These are phyloP conservation scores for Staphylotrichum tortipilum DNA, from an alignment of 495 filamentous ascomycete genomes.

Conservation along the genomic window DNA sequence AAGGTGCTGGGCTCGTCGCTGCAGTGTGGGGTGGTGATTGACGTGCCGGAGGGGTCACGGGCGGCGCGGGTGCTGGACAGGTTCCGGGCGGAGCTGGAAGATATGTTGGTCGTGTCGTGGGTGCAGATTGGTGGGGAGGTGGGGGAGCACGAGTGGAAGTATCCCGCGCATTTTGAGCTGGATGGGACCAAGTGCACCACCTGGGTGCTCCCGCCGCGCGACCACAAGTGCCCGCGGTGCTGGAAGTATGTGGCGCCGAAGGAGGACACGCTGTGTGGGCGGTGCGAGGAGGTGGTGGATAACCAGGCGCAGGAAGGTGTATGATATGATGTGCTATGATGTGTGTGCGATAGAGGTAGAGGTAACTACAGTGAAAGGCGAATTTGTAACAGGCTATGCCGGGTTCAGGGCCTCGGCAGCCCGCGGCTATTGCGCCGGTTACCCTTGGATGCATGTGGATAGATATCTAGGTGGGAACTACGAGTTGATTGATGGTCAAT, in stretches of 20 bases:
- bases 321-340: slow-evolving; percentile 4
- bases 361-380: no score
- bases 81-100: slow-evolving; percentile 55
- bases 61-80: slow-evolving; percentile 36
- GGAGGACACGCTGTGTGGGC: slow-evolving; percentile 57
- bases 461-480: no score
- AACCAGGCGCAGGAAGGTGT: no score
- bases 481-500: no score
- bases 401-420: no score
- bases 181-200: slow-evolving; percentile 41
- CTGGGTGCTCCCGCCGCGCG: slow-evolving; percentile 57
- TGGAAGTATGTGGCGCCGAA: slow-evolving; percentile 65
- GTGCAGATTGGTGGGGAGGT: slow-evolving; percentile 41
- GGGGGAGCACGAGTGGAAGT: slow-evolving; percentile 45
- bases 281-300: slow-evolving; percentile 62
- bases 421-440: no score
- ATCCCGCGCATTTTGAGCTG: slow-evolving; percentile 46
- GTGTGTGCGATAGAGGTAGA: neutral
- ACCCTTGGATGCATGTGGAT: no score
- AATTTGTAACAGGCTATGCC: no score
- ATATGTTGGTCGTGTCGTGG: slow-evolving; percentile 68
- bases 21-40: slow-evolving; percentile 55
- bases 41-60: slow-evolving; percentile 23
- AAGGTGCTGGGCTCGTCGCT: slow-evolving; percentile 68
- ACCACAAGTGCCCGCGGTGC: slow-evolving; percentile 72